Base-by-base conservation (phyloP, 2,329 filamentous ascomycete genomes). In the Calonectria fujianensis region DNA sequence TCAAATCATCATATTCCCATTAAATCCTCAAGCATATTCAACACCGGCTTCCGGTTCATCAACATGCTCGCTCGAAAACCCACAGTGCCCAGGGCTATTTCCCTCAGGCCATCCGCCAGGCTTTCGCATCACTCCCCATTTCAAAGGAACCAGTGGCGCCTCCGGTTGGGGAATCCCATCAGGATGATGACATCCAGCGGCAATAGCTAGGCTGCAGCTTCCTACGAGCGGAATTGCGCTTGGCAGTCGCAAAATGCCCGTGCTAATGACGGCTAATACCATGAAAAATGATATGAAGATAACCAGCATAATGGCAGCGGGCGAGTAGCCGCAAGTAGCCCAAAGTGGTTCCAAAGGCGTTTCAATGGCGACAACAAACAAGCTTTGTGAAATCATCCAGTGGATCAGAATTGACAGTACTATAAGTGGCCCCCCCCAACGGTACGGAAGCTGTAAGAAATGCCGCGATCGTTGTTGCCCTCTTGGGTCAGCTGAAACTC, bases 361-460 rank as follows among this genome's bases (percentile, higher is more conserved):
- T 13, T 75, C 74, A 29, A 75, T 39, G 0, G 66, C 66, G 8
- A 74, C 72, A 7, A 76, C 57, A 37, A 75, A 73, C 4, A 76
- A 24, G 61, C 69, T 76, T 37, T 76, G 73, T 3, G 74, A 76
- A 6, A 76, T 20, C 7, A 76, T 16, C 74, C 73, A 76, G 61
- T 75, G 74, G 4, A 73, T 48, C 11, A 73, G 10, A 3, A 63
- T 65, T 2, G 73, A 76, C 0, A 67, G 3, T 8, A 70, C 10
- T 1, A 75, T 16, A 2, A 76, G 59, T 0, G 74, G 73, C 3
- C 70, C 2, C 1, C 74, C 50, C 41, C 67, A 76, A 2, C 73
- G 73, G 54, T 73, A 76, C 2, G 74, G 74, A 13, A 76, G 69
- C 45, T 76, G 74, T 8, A 76, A 10, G 31, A 76, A 76, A 35